Evolutionary conservation across 2,329 filamentous ascomycete genomes (phyloP), one percentile per base, ranked within the genome.

Genomic region (Fusarium oligoseptatum): DNA sequence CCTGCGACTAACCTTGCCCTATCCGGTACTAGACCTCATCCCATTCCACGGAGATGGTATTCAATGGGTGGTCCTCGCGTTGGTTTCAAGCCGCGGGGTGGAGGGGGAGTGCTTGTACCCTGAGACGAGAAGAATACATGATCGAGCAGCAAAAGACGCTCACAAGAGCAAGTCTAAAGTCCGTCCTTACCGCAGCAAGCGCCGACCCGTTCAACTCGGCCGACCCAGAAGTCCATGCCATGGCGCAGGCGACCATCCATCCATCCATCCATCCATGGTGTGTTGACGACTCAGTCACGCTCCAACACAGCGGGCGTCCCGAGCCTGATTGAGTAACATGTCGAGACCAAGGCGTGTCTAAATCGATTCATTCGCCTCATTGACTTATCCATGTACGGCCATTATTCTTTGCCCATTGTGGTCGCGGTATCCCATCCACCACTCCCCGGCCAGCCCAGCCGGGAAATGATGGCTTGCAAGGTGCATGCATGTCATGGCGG

Each of bases 41-140:
- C 64, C 72, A 76, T 77, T 74, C 75, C 75, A 77, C 32, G 50
- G 72, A 32, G 66, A 75, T 72, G 72, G 74, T 75, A 75, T 65
- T 71, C 52, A 67, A 41, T 61, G 66, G 61, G 20, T 72, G 66
- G 70, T 39, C 64, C 43, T 66, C 65, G 66, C 62, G 61, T 76
- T 75, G 62, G 73, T 66, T 68, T 71, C 60, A 52, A 68, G 64
- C 70, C 70, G 45, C 27, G 37, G 71, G 41, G 50, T 71, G 67
- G 66, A 64, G 67, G 64, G 45, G 67, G 73, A 36, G 63, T 66
- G 56, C 32, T 45, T 45, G 43, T 41, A 57, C 55, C 27, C 11
- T 20, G 41, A 37, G 22, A 50, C 43, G 48, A 64, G 34, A 22
- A 41, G 24, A 22, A 39, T 55, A 39, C 60, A n/a, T 39, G 29